Evolutionary conservation across 1,284 basidiomycete genomes (phyloP), one percentile per base, ranked within the genome.

Genomic region (Butyriboletus regius): DNA sequence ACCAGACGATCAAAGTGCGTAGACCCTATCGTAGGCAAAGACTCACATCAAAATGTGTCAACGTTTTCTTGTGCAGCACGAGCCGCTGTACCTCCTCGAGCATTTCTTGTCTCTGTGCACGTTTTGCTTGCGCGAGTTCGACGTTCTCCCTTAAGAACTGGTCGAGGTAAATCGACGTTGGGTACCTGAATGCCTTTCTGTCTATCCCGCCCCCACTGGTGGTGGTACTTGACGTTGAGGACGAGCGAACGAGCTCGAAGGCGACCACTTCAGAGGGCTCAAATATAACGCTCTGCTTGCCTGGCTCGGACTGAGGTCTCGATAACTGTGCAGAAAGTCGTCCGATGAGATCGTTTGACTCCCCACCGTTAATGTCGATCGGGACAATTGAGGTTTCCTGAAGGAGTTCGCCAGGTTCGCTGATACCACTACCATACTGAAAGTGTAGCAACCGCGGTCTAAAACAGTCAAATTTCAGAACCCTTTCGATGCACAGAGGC

Each of bases 91-190:
- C 72, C 50, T 79, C 72, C n/a, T 67, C 69, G 7, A 69, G 55
- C 47, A 83, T 72, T 28, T 74, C 68, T n/a, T 67, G 66, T 59
- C 78, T 74, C 50, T 70, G 55, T 36, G 46, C 58, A 42, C 76
- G 64, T 58, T 78, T 81, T 48, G 71, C 63, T 29, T 75, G 72
- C 6, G 78, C 75, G 29, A 81, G 54, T 14, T 72, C 70, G 3
- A 77, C 57, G 46, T 85, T 86, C 46, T 75, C 72, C 45, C 72
- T 70, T 54, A 88, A 58, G 59, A 87, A 89, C 51, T 79, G 78
- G 60, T 89, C 87, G 45, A 89, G 69, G 60, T 78, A 87, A 37
- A 89, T 70, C 31, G 71, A 68, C 54, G 75, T 76, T 3, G 86
- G 85, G 55, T 77, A 89, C 20, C 63, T 66, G 57, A 88, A 82